Base-by-base conservation (phyloP, 352 stramenopile species). In the Pythium angustatum region DNA sequence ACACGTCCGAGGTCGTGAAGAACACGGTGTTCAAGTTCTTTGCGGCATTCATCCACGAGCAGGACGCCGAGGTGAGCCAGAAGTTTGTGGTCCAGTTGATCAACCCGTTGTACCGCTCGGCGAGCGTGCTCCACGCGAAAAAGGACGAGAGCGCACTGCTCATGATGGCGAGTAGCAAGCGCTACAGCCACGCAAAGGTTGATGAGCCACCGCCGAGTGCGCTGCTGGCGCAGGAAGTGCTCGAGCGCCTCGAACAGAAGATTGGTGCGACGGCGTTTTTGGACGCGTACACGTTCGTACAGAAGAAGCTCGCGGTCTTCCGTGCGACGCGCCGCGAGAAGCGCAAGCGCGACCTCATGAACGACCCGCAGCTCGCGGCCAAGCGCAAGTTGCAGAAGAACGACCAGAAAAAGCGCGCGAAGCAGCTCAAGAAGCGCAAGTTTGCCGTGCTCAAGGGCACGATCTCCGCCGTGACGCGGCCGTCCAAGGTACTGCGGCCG, bases 341-440 rank as follows among this genome's bases (percentile, higher is more conserved):
- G 63, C 88, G 84, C 62, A 91, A 87, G 64, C 83, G 81, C 50
- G 85, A 95, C 56, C 71, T 87, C 10, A 72, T 97, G 44, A 74
- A 81, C 11, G 79, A 97, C 44, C 87, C 88, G 21, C 75, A 91
- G 56, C 75, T 78, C 38, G 85, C 83, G 3, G 86, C 87, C 6
- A 74, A 83, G 63, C 88, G 86, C 41, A 92, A 93, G 61, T 83
- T 96, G 45, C 77, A 90, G 33, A 94, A 95, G 71, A 94, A 96
- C 69, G 79, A 94, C 50, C 71, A 82, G 33, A 97, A 97, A 71
- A 81, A 81, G 45, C 75, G 65, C 34, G 73, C 78, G 22, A 95
- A 95, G 76, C 84, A 96, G 69, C 54, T 94, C 45, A 91, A 91
- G 63, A 96, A 96, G 71, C 84, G 88, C 66, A 96, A 96, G 73